phyloP scores from a whole-genome alignment of 345 rosid species.

The Barbarea vulgaris region DNA sequence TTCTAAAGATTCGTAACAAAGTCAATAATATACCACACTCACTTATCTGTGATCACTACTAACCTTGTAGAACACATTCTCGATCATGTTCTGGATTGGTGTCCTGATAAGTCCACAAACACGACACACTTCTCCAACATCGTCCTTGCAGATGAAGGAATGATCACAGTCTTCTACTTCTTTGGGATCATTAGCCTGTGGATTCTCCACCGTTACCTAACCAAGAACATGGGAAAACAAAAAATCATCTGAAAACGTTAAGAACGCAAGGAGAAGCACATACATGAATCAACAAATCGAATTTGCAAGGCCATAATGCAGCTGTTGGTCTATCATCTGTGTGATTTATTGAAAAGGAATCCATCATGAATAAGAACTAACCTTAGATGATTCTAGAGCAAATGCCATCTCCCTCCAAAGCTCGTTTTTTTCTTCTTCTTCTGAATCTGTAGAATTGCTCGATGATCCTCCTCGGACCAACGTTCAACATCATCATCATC shows the following conservation, averaged over 20 bases:
- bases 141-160: slow-evolving; percentile 81
- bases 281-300: not conserved
- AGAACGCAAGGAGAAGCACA: slow-evolving; percentile 3
- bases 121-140: slow-evolving; percentile 85
- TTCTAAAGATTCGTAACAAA: not conserved
- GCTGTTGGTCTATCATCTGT: no score
- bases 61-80: slow-evolving; percentile 80
- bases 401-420: slow-evolving; percentile 82
- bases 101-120: slow-evolving; percentile 76
- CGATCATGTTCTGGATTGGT: slow-evolving; percentile 76
- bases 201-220: slow-evolving; percentile 56
- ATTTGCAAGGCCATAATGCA: not conserved
- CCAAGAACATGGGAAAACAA: slow-evolving; percentile 21
- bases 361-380: slow-evolving; percentile 14
- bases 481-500: not conserved
- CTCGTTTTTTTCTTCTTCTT: slow-evolving; percentile 47
- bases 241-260: not conserved
- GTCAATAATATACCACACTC: not conserved
- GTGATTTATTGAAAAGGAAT: not conserved
- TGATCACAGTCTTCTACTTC: slow-evolving; percentile 71
- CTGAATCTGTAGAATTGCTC: not conserved
- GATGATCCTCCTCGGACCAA: slow-evolving; percentile 17
- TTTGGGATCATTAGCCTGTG: slow-evolving; percentile 42
- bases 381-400: slow-evolving; percentile 74
- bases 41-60: slow-evolving; percentile 19